Evolutionary conservation across 257 asterid genomes (phyloP), one percentile per base, ranked within the genome.

Genomic region (Agastache rugosa): DNA sequence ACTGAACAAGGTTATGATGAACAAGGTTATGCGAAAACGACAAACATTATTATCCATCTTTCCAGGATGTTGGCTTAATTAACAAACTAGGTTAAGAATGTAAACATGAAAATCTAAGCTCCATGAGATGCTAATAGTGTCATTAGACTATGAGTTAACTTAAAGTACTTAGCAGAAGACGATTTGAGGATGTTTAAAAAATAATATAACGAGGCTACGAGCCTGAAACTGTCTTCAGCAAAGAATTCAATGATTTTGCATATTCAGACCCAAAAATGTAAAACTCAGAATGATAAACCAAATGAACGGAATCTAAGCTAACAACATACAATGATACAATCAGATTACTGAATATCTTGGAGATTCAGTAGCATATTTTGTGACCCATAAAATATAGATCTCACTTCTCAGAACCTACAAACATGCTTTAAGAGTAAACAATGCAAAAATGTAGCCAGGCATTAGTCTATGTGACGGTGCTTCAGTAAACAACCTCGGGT

Each of bases 401-500:
- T 29, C 34, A 29, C 34, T 29, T 29, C 34, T 39, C 44, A 27
- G 5, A 60, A 72, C 17, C 15, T 41, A 55, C n/a, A 17, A 23
- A 56, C 22, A 44, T 59, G 54, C 16, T 73, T 5, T 12, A 51
- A 19, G 67, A 70, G 51, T 15, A 71, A 37, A 23, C 31, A 61
- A 55, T 48, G 34, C 47, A 63, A 51, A 25, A 51, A 39, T 5
- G 7, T 41, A 51, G 51, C 56, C 42, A 39, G 17, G 16, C 31
- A n/a, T 41, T 17, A 72, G 35, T 23, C 4, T 23, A 78, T 58
- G 22, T 20, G 63, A 34, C 12, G 67, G 70, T 48, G 78, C 51
- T 72, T 44, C 19, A 11, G 60, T 4, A 76, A 17, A 69, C 51
- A 85, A 90, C 97, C 97, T 87, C 79, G 67, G 87, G 69, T 66